Conservation (phyloP, 2,329 filamentous ascomycete genomes). For the Exserohilum turcica region DNA sequence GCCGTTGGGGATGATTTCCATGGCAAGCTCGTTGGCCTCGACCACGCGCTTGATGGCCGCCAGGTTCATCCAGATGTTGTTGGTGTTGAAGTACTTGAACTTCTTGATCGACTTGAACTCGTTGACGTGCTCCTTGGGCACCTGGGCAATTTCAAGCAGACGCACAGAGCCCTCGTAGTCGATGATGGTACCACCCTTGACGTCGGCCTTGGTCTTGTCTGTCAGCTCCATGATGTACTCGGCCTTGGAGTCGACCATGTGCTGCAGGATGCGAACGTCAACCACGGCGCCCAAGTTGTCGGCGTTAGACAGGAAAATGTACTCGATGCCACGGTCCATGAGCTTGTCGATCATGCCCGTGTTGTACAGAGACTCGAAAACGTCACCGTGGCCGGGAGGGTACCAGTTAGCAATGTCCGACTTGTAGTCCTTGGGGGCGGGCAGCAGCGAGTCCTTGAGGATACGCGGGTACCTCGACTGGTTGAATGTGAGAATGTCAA, state of each 20-base stretch:
- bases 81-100: conserved; percentile 99
- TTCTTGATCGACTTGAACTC: conserved; percentile 99
- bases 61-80: conserved; percentile 99
- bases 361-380: conserved; percentile 99
- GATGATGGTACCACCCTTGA: conserved; percentile 99
- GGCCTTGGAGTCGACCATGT: conserved; percentile 96
- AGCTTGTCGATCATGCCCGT: conserved; percentile 97
- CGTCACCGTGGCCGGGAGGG: conserved; percentile 97
- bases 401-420: conserved; percentile 97
- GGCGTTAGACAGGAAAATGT: conserved; percentile 98
- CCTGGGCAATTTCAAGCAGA: conserved; percentile 97
- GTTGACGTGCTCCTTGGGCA: conserved; percentile 99
- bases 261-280: conserved; percentile 95
- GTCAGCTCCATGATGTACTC: conserved; percentile 99
- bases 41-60: conserved; percentile 98
- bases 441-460: conserved; percentile 96
- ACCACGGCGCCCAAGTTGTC: conserved; percentile 98
- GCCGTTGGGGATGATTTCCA: conserved; percentile 99
- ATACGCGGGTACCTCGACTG: conserved; percentile 98
- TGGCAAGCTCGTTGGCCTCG: conserved; percentile 96
- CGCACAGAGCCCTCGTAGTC: conserved; percentile 97
- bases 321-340: conserved; percentile 91
- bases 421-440: conserved; percentile 86
- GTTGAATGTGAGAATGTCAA: conserved; percentile 99
- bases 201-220: conserved; percentile 99